A percentile compares a stretch with the other conserved stretches of the same genome.
Evolutionary conservation across 495 filamentous ascomycete genomes (phyloP).

Genomic region (Schizothecium vesticola): DNA sequence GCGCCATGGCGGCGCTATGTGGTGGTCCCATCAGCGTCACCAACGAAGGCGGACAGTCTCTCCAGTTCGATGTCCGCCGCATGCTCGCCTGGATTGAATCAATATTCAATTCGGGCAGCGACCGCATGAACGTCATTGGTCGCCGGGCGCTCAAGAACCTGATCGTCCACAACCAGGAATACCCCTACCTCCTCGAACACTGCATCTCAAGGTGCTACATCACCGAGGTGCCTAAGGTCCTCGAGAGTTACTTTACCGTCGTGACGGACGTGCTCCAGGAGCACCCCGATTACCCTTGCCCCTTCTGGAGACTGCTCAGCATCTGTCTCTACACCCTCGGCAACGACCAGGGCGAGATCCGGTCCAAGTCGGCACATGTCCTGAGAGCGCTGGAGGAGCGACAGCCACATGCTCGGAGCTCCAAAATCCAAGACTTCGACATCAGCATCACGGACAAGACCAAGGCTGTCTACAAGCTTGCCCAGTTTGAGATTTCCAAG

Average conservation of each 20-base stretch:
- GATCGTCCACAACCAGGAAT: constrained; percentile 82
- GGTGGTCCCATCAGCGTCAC: constrained; percentile 85
- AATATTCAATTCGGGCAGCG: constrained; percentile 84
- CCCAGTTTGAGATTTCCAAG: constrained; percentile 94
- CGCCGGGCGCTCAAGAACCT: constrained; percentile 85
- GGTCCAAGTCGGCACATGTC: constrained; percentile 82
- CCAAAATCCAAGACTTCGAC: constrained; percentile 92
- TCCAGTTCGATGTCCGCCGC: constrained; percentile 85
- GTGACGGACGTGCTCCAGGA: constrained; percentile 81
- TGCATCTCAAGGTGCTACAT: constrained; percentile 86
- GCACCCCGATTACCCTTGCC: constrained; percentile 68
- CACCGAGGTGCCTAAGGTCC: constrained; percentile 66
- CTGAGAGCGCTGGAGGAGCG: constrained; percentile 79
- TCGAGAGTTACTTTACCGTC: constrained; percentile 94
- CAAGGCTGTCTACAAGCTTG: constrained; percentile 93
- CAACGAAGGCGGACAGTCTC: constrained; percentile 72
- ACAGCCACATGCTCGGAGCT: constrained; percentile 63
- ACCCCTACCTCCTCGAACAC: constrained; percentile 74
- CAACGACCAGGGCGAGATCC: constrained; percentile 78
- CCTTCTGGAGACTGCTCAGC: constrained; percentile 85
- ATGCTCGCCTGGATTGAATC: constrained; percentile 93
- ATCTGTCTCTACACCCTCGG: constrained; percentile 87
- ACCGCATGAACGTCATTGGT: constrained; percentile 88
- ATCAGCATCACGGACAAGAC: constrained; percentile 98
- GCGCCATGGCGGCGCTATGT: constrained; percentile 92